Percentiles rank a stretch among this genome's conserved stretches.
phyloP scores from a whole-genome alignment of 768 basidiomycete species.

The Leccinum incarnatum region DNA sequence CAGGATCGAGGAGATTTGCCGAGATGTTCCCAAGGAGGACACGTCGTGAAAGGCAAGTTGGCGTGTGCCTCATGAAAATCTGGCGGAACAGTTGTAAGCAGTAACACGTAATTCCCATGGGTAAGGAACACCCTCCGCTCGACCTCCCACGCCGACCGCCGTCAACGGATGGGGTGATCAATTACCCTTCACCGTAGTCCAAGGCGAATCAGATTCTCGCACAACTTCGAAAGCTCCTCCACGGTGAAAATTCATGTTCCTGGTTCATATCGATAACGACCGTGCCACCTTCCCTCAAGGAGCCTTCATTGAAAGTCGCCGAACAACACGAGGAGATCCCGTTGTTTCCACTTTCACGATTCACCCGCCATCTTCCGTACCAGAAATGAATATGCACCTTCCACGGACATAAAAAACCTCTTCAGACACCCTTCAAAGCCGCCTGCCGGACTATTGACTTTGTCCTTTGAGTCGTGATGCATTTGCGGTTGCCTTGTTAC shows the following conservation, averaged over 20 bases:
- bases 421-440: not conserved
- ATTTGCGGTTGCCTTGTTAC: not conserved
- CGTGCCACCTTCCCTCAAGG: slow-evolving; percentile 2
- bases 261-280: slow-evolving; percentile 7
- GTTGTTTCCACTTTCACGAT: slow-evolving; percentile 1
- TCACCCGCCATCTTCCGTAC: not conserved
- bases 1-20: slow-evolving; percentile 20
- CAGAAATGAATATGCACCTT: not conserved
- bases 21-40: slow-evolving; percentile 25
- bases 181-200: slow-evolving; percentile 8
- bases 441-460: not conserved
- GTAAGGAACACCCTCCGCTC: not conserved
- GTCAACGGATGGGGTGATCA: slow-evolving; percentile 4
- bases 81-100: slow-evolving; percentile 17
- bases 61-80: slow-evolving; percentile 20
- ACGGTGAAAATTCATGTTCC: slow-evolving; percentile 11
- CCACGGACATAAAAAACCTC: not conserved
- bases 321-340: not conserved
- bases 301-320: not conserved
- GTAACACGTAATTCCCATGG: slow-evolving; percentile 16
- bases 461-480: not conserved
- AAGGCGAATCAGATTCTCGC: slow-evolving; percentile 10
- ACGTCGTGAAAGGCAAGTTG: slow-evolving; percentile 10
- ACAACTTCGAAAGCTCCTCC: slow-evolving; percentile 4
- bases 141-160: slow-evolving; percentile 13